Base-by-base conservation (phyloP, 345 rosid genomes). In the Eucalyptus cloeziana region DNA sequence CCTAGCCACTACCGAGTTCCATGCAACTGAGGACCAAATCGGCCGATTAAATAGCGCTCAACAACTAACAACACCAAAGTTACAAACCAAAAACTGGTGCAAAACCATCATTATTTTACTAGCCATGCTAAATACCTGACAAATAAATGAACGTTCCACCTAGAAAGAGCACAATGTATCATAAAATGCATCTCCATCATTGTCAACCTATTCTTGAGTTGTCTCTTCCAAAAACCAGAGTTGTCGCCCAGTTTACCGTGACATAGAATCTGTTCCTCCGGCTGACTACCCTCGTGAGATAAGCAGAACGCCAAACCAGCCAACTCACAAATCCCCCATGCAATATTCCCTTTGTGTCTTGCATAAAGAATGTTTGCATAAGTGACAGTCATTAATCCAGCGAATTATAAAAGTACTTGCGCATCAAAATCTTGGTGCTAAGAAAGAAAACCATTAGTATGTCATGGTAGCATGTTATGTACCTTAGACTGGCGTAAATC, bases 221-320 rank as follows among this genome's bases (percentile, higher is more conserved):
- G 33, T 96, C 97, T 85, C 96, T 93, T 24, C 98, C 97, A 54
- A 96, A 96, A 15, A 94, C 96, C 14, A 96, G 31, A 19, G 97
- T 96, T 11, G 95, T 96, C 12, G 94, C 95, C 97, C 93, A 96
- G 92, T 96, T 96, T 86, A 96, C 92, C 0, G 94, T 94, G 80
- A 95, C 96, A 25, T 95, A 94, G 87, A 96, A 91, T 92, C 95
- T 89, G 91, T 96, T 96, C 92, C 97, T 94, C 97, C 96, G 95
- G 86, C 95, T 95, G 15, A 96, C 87, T 15, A 96, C 97, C 3
- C 97, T 93, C 4, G 97, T 92, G 33, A 96, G 94, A 86, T 96
- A 93, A 21, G 96, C 94, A 13, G 94, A 96, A 5, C 94, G 92
- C 98, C 96, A 96, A 16, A 94, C 90, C 47, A 96, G 64, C 95